phyloP scores from a whole-genome alignment of 2,329 filamentous ascomycete genomes.

The Aspergillus sergii region DNA sequence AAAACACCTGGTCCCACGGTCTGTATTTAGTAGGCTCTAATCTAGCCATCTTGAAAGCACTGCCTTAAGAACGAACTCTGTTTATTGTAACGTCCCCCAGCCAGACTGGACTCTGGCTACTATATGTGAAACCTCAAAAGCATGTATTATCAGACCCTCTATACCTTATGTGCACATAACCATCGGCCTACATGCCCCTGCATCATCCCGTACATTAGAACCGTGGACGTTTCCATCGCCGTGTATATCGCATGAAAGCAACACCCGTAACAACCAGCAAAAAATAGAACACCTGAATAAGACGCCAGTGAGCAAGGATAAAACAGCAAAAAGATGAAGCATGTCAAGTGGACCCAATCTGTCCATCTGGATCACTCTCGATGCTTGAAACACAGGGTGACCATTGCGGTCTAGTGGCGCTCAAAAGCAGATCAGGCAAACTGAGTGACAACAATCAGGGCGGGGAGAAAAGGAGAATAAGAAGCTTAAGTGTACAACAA shows the following conservation, averaged over 20 bases:
- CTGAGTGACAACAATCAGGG: not conserved
- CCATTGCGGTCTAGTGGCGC: conserved; percentile 5
- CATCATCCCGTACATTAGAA: conserved; percentile 16
- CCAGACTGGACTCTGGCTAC: not conserved
- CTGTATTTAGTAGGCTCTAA: not conserved
- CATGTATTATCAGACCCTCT: conserved; percentile 8
- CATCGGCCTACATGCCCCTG: conserved; percentile 4
- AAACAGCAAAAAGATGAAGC: not conserved
- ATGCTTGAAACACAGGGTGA: not conserved
- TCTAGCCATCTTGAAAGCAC: not conserved
- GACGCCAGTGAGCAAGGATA: not conserved
- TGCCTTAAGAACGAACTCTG: not conserved
- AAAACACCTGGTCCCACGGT: not conserved
- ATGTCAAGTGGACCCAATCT: not conserved
- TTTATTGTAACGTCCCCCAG: not conserved
- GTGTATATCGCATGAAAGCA: conserved; percentile 16
- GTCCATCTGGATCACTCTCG: conserved; percentile 1
- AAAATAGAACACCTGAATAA: not conserved
- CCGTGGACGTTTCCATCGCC: conserved; percentile 9
- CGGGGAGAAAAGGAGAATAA: conserved; percentile 2
- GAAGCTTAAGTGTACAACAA: conserved; percentile 23
- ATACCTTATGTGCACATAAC: conserved; percentile 11
- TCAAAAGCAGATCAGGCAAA: conserved; percentile 5
- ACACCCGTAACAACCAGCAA: conserved; percentile 5
- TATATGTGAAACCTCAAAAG: not conserved